A percentile compares a stretch with the other conserved stretches of the same genome.
These are phyloP conservation scores for Beta corolliflora DNA, from an alignment of 179 eudicot genomes.

Conservation along the genomic window DNA sequence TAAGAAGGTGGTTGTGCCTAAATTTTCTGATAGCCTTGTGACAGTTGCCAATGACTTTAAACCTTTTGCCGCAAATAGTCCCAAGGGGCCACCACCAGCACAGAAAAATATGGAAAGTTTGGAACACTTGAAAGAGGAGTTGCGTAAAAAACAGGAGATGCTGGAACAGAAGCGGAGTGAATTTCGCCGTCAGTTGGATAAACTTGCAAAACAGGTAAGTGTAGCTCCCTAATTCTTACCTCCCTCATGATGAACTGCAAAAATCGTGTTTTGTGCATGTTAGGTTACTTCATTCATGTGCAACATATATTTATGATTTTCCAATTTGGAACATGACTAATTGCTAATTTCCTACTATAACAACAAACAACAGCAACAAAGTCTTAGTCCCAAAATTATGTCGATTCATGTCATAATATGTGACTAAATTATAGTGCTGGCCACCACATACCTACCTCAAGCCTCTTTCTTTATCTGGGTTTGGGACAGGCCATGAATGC, in stretches of 20 bases:
- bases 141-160: conserved; percentile 92
- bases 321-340: not conserved
- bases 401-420: too few relatives aligned
- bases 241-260: not conserved
- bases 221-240: not conserved
- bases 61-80: conserved; percentile 43
- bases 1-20: conserved; percentile 35
- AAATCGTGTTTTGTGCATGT: not conserved
- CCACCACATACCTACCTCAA: too few relatives aligned
- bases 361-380: too few relatives aligned
- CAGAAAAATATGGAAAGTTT: conserved; percentile 75
- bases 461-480: too few relatives aligned
- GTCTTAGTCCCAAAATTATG: too few relatives aligned
- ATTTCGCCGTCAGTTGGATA: conserved; percentile 70
- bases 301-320: not conserved
- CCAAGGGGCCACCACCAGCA: conserved; percentile 48
- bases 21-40: conserved; percentile 38
- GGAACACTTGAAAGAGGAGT: conserved; percentile 80
- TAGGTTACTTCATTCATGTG: too few relatives aligned
- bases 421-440: too few relatives aligned
- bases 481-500: too few relatives aligned
- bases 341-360: not conserved
- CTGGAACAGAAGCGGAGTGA: conserved; percentile 77
- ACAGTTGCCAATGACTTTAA: conserved; percentile 43
- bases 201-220: conserved; percentile 79